Conservation (phyloP, 1,139 yeast genomes). For the Debaryomyces subglobosus region DNA sequence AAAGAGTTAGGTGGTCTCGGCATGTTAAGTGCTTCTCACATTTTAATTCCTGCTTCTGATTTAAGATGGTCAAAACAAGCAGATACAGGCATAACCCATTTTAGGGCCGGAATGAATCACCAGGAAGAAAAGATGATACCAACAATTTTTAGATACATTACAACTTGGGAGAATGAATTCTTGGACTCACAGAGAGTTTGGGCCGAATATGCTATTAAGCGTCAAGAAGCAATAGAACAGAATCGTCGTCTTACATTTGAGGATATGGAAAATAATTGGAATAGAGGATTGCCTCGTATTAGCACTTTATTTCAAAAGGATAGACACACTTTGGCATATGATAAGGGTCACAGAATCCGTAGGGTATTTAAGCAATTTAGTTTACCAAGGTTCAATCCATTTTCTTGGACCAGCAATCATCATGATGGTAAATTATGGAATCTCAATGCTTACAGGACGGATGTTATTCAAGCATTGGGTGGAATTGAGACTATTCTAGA, state of each 20-base stretch:
- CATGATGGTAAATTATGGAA: conserved; percentile 98
- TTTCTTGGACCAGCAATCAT: conserved; percentile 94
- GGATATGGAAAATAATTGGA: conserved; percentile 94
- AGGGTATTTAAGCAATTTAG: conserved; percentile 77
- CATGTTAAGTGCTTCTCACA: conserved; percentile 96
- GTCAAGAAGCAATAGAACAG: conserved; percentile 85
- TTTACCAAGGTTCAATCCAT: conserved; percentile 75
- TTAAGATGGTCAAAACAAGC: conserved; percentile 91
- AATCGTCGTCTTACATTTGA: conserved; percentile 88
- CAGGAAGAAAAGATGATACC: conserved; percentile 84
- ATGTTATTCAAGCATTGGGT: conserved; percentile 95
- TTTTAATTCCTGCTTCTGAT: conserved; percentile 91
- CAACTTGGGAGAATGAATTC: conserved; percentile 97
- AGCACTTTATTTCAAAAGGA: conserved; percentile 95
- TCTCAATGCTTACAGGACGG: conserved; percentile 88
- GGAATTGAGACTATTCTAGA: conserved; percentile 96
- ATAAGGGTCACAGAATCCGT: conserved; percentile 89
- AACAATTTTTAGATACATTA: conserved; percentile 86
- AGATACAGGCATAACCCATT: conserved; percentile 92
- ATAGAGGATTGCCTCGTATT: conserved; percentile 94
- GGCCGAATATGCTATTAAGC: conserved; percentile 93
- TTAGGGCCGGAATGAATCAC: conserved; percentile 91
- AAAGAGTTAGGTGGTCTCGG: conserved; percentile 97
- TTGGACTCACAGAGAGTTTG: conserved; percentile 94
- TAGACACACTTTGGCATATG: conserved; percentile 91